Evolutionary conservation across 164 flowering plant genomes (phyloP).

Genomic region (Vitis riparia): DNA sequence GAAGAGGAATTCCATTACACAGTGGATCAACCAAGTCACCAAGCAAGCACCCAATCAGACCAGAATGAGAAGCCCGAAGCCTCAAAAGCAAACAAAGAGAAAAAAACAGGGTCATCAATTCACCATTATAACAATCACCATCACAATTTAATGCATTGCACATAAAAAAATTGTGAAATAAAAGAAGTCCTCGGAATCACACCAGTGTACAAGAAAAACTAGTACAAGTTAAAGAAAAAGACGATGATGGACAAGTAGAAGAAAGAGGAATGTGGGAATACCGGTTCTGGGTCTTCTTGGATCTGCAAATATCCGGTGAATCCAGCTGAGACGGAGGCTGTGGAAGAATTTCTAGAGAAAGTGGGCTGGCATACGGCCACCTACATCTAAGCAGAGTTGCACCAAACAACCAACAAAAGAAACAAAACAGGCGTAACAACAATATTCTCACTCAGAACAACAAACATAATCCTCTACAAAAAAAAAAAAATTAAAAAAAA

Average conservation of each 20-base stretch:
- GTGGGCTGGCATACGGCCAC: background rate
- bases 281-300: constrained; percentile 11
- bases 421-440: no score
- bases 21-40: background rate
- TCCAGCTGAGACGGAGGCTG: constrained; percentile 10
- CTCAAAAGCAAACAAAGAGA: no score
- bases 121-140: no score
- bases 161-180: no score
- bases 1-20: background rate
- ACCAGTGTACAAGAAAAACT: constrained; percentile 4
- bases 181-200: background rate
- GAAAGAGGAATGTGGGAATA: background rate
- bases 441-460: no score
- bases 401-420: background rate
- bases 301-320: constrained; percentile 21
- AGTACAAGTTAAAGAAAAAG: background rate
- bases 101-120: no score
- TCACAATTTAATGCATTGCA: background rate
- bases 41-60: background rate
- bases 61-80: no score
- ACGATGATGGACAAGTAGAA: background rate
- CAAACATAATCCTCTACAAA: no score
- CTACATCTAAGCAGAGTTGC: constrained; percentile 1
- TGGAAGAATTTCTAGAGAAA: background rate
- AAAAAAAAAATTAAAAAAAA: no score